Conservation (phyloP, 2,329 filamentous ascomycete genomes). For the Ambrosiella cleistominuta region DNA sequence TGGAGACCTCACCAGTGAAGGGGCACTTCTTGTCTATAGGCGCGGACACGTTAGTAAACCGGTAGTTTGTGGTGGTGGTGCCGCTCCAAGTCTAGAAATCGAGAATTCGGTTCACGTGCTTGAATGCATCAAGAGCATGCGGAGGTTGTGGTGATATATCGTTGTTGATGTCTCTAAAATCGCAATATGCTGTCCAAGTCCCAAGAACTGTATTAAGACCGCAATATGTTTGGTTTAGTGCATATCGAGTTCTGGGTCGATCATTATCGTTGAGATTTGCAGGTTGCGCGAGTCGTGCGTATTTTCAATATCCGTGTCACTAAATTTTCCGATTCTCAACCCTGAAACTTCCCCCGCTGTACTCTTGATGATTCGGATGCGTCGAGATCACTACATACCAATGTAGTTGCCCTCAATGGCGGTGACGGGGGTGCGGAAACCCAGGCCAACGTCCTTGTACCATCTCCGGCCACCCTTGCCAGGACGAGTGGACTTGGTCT, state of each 20-base stretch:
- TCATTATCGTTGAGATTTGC: neutral
- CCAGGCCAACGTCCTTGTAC: slow-evolving; percentile 99
- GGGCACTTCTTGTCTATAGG: slow-evolving; percentile 98
- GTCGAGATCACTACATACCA: slow-evolving; percentile 45
- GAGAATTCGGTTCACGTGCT: no score
- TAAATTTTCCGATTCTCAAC: neutral
- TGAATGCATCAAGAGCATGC: neutral
- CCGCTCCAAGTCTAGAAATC: neutral
- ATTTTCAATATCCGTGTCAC: neutral
- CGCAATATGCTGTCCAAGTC: neutral
- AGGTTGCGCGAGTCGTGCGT: neutral
- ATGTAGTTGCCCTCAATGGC: slow-evolving; percentile 99
- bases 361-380: neutral
- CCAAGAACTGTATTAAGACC: no score
- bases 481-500: slow-evolving; percentile 65
- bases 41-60: slow-evolving; percentile 2
- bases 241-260: no score
- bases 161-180: neutral
- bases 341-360: neutral
- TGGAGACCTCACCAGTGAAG: slow-evolving; percentile 97
- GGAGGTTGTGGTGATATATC: neutral
- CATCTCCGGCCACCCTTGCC: slow-evolving; percentile 84
- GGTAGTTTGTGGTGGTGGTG: neutral
- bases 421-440: slow-evolving; percentile 95
- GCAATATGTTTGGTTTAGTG: no score